Evolutionary conservation across 2,329 filamentous ascomycete species (phyloP).

Genomic region (Trichocomaceae sp.): DNA sequence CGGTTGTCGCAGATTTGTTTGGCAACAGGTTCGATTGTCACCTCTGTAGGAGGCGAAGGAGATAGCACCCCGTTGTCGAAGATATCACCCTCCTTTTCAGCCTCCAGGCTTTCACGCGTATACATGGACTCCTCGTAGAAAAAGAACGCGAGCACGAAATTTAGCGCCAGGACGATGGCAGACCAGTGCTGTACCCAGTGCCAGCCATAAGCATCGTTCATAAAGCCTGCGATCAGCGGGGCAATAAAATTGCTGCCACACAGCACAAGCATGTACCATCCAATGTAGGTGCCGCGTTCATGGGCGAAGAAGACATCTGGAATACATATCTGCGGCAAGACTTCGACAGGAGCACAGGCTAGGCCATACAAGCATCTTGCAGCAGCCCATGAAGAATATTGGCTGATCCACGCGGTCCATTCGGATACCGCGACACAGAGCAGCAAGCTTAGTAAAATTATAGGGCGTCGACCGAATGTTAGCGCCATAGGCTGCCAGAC

Average conservation of each 20-base stretch:
- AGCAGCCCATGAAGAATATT: slow-evolving; percentile 10
- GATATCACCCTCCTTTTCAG: slow-evolving; percentile 16
- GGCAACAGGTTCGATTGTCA: neutral
- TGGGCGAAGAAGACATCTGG: slow-evolving; percentile 43
- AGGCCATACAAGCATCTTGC: slow-evolving; percentile 37
- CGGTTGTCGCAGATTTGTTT: no score
- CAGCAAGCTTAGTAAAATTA: slow-evolving; percentile 15
- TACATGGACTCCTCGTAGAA: slow-evolving; percentile 58
- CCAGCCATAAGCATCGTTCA: slow-evolving; percentile 46
- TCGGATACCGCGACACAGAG: slow-evolving; percentile 11
- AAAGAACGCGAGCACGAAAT: slow-evolving; percentile 50
- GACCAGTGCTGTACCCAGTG: slow-evolving; percentile 49
- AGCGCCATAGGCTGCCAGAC: slow-evolving; percentile 31
- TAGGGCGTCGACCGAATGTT: slow-evolving; percentile 21
- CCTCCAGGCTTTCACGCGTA: slow-evolving; percentile 33
- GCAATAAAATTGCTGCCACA: slow-evolving; percentile 42
- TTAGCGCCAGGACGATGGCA: slow-evolving; percentile 47
- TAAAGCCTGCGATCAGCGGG: slow-evolving; percentile 46
- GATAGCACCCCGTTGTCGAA: slow-evolving; percentile 10
- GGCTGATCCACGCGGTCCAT: slow-evolving; percentile 13
- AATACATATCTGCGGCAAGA: slow-evolving; percentile 43
- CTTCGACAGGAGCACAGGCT: slow-evolving; percentile 44
- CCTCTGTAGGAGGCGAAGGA: neutral
- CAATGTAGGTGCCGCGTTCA: slow-evolving; percentile 39
- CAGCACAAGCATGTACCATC: slow-evolving; percentile 40